Evolutionary conservation across 257 asterid genomes (phyloP), one percentile per base, ranked within the genome.

Genomic region (Forsythia suspensa): DNA sequence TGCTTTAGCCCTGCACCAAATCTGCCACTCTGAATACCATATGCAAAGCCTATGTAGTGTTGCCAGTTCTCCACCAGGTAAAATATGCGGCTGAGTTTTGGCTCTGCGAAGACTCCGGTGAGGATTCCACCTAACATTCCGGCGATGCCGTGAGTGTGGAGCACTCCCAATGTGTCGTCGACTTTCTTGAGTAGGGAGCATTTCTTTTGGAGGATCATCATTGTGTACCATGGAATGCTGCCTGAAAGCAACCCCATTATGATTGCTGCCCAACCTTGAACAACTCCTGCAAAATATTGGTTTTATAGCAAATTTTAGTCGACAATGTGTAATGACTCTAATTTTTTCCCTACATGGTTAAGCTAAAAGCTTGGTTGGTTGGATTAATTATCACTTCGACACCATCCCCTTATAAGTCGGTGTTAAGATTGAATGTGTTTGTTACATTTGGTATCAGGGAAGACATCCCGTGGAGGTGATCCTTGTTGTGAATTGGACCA

Each of bases 241-340:
- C 98, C 98, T 1, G 96, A 90, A 67, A 90, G 34, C 24, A 89
- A 0, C 10, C 97, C 98, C 98, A 93, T 93, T 16, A 92, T n/a
- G 12, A 93, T 87, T 34, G 97, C 98, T 20, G 95, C 97, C 98
- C 97, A 92, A 0, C 98, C 96, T 55, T 93, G 98, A 55, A 93
- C 98, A 18, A 92, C 88, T 0, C 98, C 94, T 85, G 82, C 69
- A 74, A 46, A 70, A 10, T 3, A 7, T 59, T n/a, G 7, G 67
- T 59, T 46, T 41, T 59, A 59, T 59, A 3, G 36, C 4, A 59
- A n/a, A 59, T 20, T 20, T 59, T 59, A 20, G 67, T 59, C 37
- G 36, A 59, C 10, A 2, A 20, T 1, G 8, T 59, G 67, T 59
- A 59, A 20, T 20, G 37, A 20, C 36, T 20, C 36, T 6, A 59